A percentile compares a stretch with the other conserved stretches of the same genome.
Conservation (phyloP, 1,284 basidiomycete species). For the Omphalotus olearius region DNA sequence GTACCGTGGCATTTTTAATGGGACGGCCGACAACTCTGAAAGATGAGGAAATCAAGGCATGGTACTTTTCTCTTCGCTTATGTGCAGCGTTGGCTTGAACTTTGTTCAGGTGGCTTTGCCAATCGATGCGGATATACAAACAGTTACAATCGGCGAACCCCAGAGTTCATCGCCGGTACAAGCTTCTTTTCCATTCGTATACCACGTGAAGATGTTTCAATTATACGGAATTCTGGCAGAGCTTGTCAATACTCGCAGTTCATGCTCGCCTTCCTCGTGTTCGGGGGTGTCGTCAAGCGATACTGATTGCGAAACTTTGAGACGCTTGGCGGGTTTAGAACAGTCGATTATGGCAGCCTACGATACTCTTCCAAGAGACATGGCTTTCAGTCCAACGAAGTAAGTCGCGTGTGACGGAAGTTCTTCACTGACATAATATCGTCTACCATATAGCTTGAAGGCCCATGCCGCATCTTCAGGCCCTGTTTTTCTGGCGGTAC, state of each 20-base stretch:
- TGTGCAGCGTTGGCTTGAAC: neutral
- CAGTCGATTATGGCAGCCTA: conserved; percentile 12
- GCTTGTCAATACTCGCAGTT: conserved; percentile 9
- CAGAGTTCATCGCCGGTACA: neutral
- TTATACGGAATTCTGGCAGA: conserved; percentile 14
- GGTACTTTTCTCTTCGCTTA: neutral
- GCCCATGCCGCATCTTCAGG: conserved; percentile 8
- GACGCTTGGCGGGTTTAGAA: conserved; percentile 10
- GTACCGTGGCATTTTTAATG: conserved; percentile 12
- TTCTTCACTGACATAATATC: neutral
- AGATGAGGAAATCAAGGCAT: conserved; percentile 13
- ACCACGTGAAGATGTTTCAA: conserved; percentile 14
- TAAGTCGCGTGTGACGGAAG: neutral
- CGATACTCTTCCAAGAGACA: conserved; percentile 10
- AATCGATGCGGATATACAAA: conserved; percentile 10
- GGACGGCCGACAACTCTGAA: conserved; percentile 14
- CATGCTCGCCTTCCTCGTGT: conserved; percentile 8
- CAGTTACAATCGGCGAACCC: neutral
- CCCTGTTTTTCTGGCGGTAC: conserved; percentile 12
- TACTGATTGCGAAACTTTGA: neutral
- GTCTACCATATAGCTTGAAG: conserved; percentile 4
- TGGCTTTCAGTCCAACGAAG: conserved; percentile 14
- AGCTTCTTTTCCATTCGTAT: conserved; percentile 9
- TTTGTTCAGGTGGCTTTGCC: conserved; percentile 8
- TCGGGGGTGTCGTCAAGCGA: conserved; percentile 7